Evolutionary conservation across 306 rosid species (phyloP).

Genomic region (Senna tora): DNA sequence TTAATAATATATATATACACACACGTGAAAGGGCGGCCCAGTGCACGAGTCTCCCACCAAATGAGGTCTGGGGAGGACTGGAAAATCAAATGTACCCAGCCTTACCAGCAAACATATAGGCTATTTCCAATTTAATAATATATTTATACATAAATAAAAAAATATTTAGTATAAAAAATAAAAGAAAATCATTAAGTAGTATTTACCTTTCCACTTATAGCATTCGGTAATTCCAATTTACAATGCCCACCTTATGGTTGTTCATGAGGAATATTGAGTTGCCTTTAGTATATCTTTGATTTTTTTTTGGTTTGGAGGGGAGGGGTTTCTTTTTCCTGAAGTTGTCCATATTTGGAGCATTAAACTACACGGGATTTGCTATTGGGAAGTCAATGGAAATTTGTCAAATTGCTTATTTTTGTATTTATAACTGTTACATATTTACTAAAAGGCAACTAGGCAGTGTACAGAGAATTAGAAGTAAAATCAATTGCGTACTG

Average conservation of each 20-base stretch:
- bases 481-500: background rate
- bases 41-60: no score
- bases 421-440: constrained; percentile 23
- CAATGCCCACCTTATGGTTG: background rate
- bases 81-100: no score
- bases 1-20: no score
- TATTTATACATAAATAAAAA: no score
- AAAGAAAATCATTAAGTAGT: background rate
- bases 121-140: no score
- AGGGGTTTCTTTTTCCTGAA: background rate
- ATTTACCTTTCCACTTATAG: background rate
- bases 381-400: constrained; percentile 6
- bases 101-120: no score
- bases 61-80: no score
- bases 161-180: no score
- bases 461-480: no score
- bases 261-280: background rate
- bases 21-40: no score
- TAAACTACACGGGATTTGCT: constrained; percentile 9
- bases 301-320: background rate
- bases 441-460: no score
- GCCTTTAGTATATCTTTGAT: background rate
- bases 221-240: background rate
- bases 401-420: constrained; percentile 3
- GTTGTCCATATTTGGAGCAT: background rate